phyloP scores from a whole-genome alignment of 305 asterid genomes.

The Fraxinus ornus region DNA sequence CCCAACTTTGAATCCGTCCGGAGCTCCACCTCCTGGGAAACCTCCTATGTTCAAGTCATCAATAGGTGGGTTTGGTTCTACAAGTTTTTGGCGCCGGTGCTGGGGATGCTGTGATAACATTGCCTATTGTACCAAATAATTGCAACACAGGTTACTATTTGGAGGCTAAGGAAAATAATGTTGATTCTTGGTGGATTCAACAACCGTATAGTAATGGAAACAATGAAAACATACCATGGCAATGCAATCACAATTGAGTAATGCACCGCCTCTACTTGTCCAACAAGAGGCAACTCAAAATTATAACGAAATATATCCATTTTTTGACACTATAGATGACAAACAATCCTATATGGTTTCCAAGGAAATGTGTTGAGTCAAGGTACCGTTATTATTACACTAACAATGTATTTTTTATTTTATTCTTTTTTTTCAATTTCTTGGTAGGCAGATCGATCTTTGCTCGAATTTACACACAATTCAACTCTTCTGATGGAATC shows the following conservation, averaged over 20 bases:
- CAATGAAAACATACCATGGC: slow-evolving; percentile 32
- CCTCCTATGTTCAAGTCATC: slow-evolving; percentile 98
- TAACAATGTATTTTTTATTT: too few relatives aligned
- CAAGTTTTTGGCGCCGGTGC: too few relatives aligned
- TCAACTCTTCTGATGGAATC: not conserved
- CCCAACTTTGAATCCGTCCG: slow-evolving; percentile 98
- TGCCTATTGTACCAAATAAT: slow-evolving; percentile 28
- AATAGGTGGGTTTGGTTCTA: slow-evolving; percentile 46
- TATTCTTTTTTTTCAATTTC: too few relatives aligned
- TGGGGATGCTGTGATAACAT: slow-evolving; percentile 19
- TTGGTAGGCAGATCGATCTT: not conserved
- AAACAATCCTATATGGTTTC: slow-evolving; percentile 64
- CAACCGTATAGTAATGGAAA: slow-evolving; percentile 37
- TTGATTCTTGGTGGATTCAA: slow-evolving; percentile 50
- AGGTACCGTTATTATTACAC: slow-evolving; percentile 57
- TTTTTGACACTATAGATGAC: slow-evolving; percentile 60
- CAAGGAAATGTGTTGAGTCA: slow-evolving; percentile 61
- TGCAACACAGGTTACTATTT: slow-evolving; percentile 32
- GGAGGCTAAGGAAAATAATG: slow-evolving; percentile 51
- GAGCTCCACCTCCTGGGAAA: slow-evolving; percentile 99
- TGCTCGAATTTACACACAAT: not conserved
- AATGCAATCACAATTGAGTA: slow-evolving; percentile 43
- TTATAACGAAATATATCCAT: slow-evolving; percentile 58
- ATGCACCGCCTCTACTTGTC: slow-evolving; percentile 29
- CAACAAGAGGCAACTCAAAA: slow-evolving; percentile 49